Conservation (phyloP, 768 basidiomycete species). For the Calocera viscosa region DNA sequence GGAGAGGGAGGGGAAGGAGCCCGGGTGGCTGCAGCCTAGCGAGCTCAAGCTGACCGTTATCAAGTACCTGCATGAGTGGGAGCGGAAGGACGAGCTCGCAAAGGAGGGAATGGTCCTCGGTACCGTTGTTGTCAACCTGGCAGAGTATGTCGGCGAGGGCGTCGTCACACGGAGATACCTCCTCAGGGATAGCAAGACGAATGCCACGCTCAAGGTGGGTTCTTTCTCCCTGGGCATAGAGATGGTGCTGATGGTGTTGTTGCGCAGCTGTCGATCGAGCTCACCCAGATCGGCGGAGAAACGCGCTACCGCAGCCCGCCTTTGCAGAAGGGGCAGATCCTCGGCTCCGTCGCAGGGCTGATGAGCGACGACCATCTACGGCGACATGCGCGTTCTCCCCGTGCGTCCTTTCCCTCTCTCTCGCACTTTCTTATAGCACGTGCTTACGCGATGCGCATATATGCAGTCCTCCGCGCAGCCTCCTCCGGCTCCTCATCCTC, state of each 20-base stretch:
- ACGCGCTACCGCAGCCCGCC: constrained; percentile 49
- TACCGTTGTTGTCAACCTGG: constrained; percentile 53
- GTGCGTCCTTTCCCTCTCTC: constrained; percentile 1
- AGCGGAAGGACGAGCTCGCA: constrained; percentile 5
- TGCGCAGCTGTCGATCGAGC: constrained; percentile 45
- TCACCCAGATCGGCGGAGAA: constrained; percentile 44
- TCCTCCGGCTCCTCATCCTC: constrained; percentile 1
- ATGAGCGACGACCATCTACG: constrained; percentile 29
- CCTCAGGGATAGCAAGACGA: constrained; percentile 60
- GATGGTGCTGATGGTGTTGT: neutral
- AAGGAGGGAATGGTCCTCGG: constrained; percentile 31
- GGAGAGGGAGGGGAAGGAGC: constrained; percentile 21
- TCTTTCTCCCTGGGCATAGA: neutral
- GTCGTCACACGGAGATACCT: constrained; percentile 52
- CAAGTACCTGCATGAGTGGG: constrained; percentile 24
- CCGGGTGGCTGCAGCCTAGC: constrained; percentile 38
- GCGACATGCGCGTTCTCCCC: neutral
- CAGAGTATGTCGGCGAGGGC: constrained; percentile 56
- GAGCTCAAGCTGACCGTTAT: constrained; percentile 56
- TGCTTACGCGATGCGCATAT: neutral
- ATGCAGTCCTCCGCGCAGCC: neutral
- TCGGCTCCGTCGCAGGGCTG: constrained; percentile 51
- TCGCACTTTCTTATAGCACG: neutral
- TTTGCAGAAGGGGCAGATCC: constrained; percentile 58
- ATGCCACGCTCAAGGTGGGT: constrained; percentile 59